A percentile compares a stretch with the other conserved stretches of the same genome.
phyloP scores from a whole-genome alignment of 768 basidiomycete species.

The Mycena vulgaris region DNA sequence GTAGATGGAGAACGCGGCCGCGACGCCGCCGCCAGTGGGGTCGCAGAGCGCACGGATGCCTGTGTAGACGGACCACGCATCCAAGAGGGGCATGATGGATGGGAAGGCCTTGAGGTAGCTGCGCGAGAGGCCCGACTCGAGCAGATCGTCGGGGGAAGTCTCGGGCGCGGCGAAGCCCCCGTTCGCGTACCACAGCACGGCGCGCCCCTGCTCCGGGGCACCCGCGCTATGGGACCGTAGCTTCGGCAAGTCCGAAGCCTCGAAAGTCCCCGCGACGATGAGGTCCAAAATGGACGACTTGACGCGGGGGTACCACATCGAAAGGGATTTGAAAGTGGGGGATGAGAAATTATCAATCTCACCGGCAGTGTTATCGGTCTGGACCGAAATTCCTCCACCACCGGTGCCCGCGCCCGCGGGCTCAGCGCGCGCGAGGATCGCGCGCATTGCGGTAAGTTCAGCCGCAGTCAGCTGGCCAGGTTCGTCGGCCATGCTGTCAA shows the following conservation, averaged over 20 bases:
- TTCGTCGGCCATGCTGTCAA: neutral
- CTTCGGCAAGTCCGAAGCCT: slow-evolving; percentile 5
- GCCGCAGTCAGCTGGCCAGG: neutral
- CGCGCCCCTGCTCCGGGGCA: neutral
- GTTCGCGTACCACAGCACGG: neutral
- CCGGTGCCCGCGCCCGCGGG: neutral
- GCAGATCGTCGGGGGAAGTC: neutral
- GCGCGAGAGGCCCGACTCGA: neutral
- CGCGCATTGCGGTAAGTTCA: neutral
- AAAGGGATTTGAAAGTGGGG: slow-evolving; percentile 13
- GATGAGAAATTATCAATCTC: slow-evolving; percentile 10
- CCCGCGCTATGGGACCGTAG: neutral
- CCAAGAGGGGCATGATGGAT: slow-evolving; percentile 6
- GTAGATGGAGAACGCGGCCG: neutral
- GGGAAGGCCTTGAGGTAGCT: slow-evolving; percentile 1
- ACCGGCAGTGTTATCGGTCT: slow-evolving; percentile 10
- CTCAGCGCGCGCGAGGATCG: neutral
- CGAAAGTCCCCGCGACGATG: neutral
- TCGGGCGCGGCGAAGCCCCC: neutral
- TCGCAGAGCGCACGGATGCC: slow-evolving; percentile 11
- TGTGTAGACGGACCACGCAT: slow-evolving; percentile 1
- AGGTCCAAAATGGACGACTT: neutral
- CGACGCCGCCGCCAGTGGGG: slow-evolving; percentile 6
- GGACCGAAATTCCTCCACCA: neutral
- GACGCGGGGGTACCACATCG: neutral